Conservation (phyloP, 2,329 filamentous ascomycete species). For the Juglanconis oblonga region DNA sequence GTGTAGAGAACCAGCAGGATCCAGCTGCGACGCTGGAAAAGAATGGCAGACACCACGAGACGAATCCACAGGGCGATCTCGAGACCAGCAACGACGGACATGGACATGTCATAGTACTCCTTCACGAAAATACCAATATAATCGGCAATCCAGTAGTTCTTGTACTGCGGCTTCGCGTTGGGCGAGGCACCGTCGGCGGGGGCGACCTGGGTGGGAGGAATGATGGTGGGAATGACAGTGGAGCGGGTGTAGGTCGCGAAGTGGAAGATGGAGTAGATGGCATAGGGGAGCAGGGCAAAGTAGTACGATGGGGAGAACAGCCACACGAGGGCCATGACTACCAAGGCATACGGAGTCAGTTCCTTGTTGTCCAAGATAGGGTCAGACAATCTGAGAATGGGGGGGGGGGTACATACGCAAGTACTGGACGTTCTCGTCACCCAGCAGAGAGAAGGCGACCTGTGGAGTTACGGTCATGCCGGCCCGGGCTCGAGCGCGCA, state of each 20-base stretch:
- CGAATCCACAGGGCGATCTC: slow-evolving; percentile 88
- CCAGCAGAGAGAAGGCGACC: slow-evolving; percentile 63
- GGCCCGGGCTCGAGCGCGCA: slow-evolving; percentile 77
- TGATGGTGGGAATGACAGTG: slow-evolving; percentile 84
- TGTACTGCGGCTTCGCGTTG: slow-evolving; percentile 53
- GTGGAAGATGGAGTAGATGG: slow-evolving; percentile 97
- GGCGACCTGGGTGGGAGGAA: slow-evolving; percentile 59
- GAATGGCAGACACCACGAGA: slow-evolving; percentile 72
- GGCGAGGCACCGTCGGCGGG: slow-evolving; percentile 54
- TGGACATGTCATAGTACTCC: slow-evolving; percentile 94
- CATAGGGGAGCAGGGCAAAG: slow-evolving; percentile 88
- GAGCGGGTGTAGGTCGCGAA: slow-evolving; percentile 94
- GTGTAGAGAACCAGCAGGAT: slow-evolving; percentile 84
- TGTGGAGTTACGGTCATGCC: slow-evolving; percentile 58
- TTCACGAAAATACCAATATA: slow-evolving; percentile 92
- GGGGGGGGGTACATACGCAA: slow-evolving; percentile 62
- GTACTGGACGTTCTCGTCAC: slow-evolving; percentile 98
- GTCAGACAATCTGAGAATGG: neutral
- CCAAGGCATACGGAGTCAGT: slow-evolving; percentile 17
- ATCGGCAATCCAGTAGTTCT: slow-evolving; percentile 66
- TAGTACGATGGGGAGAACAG: slow-evolving; percentile 87
- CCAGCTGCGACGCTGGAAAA: slow-evolving; percentile 91
- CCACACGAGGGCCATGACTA: slow-evolving; percentile 94
- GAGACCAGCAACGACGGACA: slow-evolving; percentile 85
- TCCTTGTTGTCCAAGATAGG: neutral